Conservation (phyloP, 2,329 filamentous ascomycete species). For the Seiridium cupressi region DNA sequence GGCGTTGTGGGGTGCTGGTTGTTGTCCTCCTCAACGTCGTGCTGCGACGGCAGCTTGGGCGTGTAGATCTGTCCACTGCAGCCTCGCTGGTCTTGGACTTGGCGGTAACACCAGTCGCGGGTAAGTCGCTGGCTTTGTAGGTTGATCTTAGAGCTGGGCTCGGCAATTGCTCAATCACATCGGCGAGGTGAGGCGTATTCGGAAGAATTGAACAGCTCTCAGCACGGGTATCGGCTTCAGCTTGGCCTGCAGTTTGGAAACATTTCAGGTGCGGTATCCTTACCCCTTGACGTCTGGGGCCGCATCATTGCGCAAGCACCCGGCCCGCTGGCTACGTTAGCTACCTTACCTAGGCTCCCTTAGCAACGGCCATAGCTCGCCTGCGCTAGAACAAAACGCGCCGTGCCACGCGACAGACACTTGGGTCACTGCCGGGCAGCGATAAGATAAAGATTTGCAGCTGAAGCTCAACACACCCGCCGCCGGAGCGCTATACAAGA, state of each 20-base stretch:
- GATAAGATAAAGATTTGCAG: constrained; percentile 2
- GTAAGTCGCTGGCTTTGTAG: neutral
- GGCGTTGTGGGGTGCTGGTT: constrained; percentile 14
- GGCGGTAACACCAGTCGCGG: neutral
- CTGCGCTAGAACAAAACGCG: too few relatives aligned
- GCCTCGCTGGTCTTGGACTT: neutral
- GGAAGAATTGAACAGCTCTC: neutral
- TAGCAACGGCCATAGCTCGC: too few relatives aligned
- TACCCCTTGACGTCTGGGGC: neutral
- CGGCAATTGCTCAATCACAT: neutral
- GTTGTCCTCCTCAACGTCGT: constrained; percentile 8
- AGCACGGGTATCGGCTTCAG: neutral
- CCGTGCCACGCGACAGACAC: too few relatives aligned
- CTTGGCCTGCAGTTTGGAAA: constrained; percentile 8
- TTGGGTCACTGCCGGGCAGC: neutral
- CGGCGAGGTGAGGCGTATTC: neutral
- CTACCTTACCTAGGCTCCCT: neutral
- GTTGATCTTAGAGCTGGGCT: neutral
- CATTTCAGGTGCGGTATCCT: neutral
- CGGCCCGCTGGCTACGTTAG: neutral
- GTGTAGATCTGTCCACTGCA: constrained; percentile 18
- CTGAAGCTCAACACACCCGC: too few relatives aligned
- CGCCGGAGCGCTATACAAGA: too few relatives aligned
- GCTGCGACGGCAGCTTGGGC: constrained; percentile 27
- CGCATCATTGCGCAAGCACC: neutral